phyloP scores from a whole-genome alignment of 2,329 filamentous ascomycete species.

The Cladosporium phlei region DNA sequence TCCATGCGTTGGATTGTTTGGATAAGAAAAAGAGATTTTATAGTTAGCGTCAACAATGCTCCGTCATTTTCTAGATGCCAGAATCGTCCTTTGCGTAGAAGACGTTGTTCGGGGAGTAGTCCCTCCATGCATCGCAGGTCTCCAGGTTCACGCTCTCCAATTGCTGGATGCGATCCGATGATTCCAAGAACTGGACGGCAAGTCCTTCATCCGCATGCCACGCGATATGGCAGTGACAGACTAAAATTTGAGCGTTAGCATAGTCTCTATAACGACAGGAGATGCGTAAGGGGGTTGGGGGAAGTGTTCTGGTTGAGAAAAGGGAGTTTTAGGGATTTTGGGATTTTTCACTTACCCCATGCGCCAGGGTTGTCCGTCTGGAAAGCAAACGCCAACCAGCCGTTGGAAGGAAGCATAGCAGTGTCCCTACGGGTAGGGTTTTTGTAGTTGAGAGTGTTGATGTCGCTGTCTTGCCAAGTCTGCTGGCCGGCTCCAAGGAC shows the following conservation, averaged over 20 bases:
- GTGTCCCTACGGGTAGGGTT: slow-evolving; percentile 40
- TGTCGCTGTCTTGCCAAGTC: slow-evolving; percentile 22
- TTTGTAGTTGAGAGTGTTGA: slow-evolving; percentile 27
- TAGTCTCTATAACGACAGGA: neutral
- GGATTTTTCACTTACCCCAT: slow-evolving; percentile 27
- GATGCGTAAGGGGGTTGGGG: neutral
- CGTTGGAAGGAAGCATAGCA: slow-evolving; percentile 34
- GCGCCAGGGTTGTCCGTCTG: slow-evolving; percentile 40
- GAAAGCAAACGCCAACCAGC: slow-evolving; percentile 40
- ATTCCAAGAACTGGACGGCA: slow-evolving; percentile 32
- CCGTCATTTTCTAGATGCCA: neutral
- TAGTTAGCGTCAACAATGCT: too few species aligned
- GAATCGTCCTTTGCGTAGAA: slow-evolving; percentile 25
- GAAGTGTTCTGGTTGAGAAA: neutral
- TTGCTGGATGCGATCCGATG: slow-evolving; percentile 21
- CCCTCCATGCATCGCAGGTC: slow-evolving; percentile 29
- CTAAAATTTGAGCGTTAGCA: neutral
- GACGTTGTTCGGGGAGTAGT: slow-evolving; percentile 21
- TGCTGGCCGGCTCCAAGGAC: slow-evolving; percentile 26
- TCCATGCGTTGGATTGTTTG: too few species aligned
- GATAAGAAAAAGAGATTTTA: too few species aligned
- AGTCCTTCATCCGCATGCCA: slow-evolving; percentile 34
- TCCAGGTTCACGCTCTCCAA: slow-evolving; percentile 18
- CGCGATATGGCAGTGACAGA: slow-evolving; percentile 41
- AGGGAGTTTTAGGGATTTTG: too few species aligned